Evolutionary conservation across 2,329 filamentous ascomycete species (phyloP).

Genomic region (Drechslerella dactyloides): DNA sequence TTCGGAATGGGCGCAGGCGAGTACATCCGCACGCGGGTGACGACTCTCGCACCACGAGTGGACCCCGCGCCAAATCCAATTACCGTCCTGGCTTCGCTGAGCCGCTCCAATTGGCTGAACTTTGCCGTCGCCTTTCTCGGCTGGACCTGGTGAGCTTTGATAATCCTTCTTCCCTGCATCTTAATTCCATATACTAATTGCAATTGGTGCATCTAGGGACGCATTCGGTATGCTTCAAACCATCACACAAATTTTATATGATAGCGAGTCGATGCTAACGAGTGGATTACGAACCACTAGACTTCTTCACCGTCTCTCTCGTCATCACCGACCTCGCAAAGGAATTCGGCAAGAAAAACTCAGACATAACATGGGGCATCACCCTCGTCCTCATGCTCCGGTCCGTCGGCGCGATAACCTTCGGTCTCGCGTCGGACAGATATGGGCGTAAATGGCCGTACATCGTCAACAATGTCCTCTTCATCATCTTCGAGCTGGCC

Average conservation of each 20-base stretch:
- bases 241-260: no score
- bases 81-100: conserved; percentile 59
- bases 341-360: conserved; percentile 64
- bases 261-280: no score
- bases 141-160: conserved; percentile 61
- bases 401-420: conserved; percentile 69
- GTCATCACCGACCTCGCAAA: conserved; percentile 65
- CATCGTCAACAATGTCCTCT: conserved; percentile 72
- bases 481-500: conserved; percentile 75
- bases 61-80: conserved; percentile 64
- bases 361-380: conserved; percentile 70
- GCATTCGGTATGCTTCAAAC: conserved; percentile 72
- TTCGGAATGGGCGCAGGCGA: conserved; percentile 37
- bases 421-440: conserved; percentile 78
- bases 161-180: background rate
- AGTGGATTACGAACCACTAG: conserved; percentile 54
- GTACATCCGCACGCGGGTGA: conserved; percentile 61
- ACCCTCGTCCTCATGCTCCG: conserved; percentile 69
- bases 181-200: background rate
- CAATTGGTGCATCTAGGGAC: conserved; percentile 64
- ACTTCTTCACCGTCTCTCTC: conserved; percentile 71
- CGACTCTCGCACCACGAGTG: conserved; percentile 67
- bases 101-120: conserved; percentile 62
- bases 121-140: conserved; percentile 65
- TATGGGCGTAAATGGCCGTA: conserved; percentile 85